These are phyloP conservation scores for Lentinula raphanica DNA, from an alignment of 768 basidiomycete species.

Conservation along the genomic window DNA sequence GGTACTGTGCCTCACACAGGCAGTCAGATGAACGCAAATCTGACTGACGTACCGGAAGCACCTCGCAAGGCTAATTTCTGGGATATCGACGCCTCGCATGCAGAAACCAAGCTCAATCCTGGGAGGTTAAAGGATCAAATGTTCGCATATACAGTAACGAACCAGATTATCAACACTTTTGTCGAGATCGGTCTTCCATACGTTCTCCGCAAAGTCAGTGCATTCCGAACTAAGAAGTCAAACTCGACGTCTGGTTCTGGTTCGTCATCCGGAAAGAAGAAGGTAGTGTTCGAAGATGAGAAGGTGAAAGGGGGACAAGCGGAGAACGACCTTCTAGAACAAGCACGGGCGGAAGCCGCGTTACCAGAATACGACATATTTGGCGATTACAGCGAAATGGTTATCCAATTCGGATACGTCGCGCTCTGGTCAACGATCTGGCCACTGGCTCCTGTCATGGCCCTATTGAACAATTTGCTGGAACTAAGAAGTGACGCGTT, in stretches of 20 bases:
- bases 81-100: slow-evolving; percentile 46
- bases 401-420: slow-evolving; percentile 90
- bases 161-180: slow-evolving; percentile 76
- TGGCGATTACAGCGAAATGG: slow-evolving; percentile 94
- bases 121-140: slow-evolving; percentile 81
- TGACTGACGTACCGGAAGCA: neutral
- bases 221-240: slow-evolving; percentile 43
- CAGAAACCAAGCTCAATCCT: slow-evolving; percentile 57
- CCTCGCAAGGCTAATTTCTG: slow-evolving; percentile 27
- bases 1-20: slow-evolving; percentile 17
- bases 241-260: slow-evolving; percentile 5
- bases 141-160: slow-evolving; percentile 89
- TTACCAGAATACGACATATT: slow-evolving; percentile 61
- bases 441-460: slow-evolving; percentile 87
- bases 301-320: slow-evolving; percentile 38
- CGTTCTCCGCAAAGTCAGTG: slow-evolving; percentile 53
- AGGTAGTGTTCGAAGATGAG: slow-evolving; percentile 11
- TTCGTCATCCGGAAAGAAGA: slow-evolving; percentile 7
- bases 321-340: slow-evolving; percentile 77
- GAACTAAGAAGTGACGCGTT: slow-evolving; percentile 92
- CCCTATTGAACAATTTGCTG: slow-evolving; percentile 86
- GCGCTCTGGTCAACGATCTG: slow-evolving; percentile 91
- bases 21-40: neutral
- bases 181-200: slow-evolving; percentile 80
- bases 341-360: slow-evolving; percentile 42